A percentile compares a stretch with the other conserved stretches of the same genome.
Conservation (phyloP, 768 basidiomycete species). For the Daedaleopsis nitida region DNA sequence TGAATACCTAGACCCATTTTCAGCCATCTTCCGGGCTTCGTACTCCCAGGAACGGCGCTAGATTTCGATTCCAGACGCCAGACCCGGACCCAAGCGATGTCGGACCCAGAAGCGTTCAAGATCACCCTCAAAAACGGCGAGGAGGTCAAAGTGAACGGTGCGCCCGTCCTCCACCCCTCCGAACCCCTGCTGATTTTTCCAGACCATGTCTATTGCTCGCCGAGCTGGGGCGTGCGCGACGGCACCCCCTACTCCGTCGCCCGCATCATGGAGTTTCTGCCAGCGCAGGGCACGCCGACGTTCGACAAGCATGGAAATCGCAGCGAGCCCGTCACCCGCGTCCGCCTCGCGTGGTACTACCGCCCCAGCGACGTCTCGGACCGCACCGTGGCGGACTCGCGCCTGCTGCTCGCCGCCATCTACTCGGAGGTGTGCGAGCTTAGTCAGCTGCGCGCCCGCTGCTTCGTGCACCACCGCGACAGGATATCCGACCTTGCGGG, state of each 20-base stretch:
- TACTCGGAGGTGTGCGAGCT: constrained; percentile 96
- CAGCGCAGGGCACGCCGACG: constrained; percentile 60
- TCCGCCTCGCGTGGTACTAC: constrained; percentile 95
- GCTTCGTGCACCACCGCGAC: constrained; percentile 93
- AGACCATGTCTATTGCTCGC: constrained; percentile 98
- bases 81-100: constrained; percentile 16
- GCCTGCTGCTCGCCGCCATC: constrained; percentile 92
- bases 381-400: constrained; percentile 86
- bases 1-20: not conserved
- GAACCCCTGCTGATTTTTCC: constrained; percentile 39
- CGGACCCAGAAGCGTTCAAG: constrained; percentile 43
- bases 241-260: constrained; percentile 95
- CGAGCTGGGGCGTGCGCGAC: constrained; percentile 89
- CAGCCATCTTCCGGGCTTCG: not conserved
- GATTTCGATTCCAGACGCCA: not conserved
- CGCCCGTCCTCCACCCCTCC: constrained; percentile 29
- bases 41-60: constrained; percentile 6
- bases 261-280: constrained; percentile 95
- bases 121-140: constrained; percentile 76
- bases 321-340: constrained; percentile 75
- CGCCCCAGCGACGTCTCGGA: constrained; percentile 95
- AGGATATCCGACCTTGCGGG: constrained; percentile 90
- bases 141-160: constrained; percentile 86
- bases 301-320: constrained; percentile 64
- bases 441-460: constrained; percentile 88